phyloP scores from a whole-genome alignment of 495 filamentous ascomycete genomes.

The Aspergillus sclerotiicarbonarius region DNA sequence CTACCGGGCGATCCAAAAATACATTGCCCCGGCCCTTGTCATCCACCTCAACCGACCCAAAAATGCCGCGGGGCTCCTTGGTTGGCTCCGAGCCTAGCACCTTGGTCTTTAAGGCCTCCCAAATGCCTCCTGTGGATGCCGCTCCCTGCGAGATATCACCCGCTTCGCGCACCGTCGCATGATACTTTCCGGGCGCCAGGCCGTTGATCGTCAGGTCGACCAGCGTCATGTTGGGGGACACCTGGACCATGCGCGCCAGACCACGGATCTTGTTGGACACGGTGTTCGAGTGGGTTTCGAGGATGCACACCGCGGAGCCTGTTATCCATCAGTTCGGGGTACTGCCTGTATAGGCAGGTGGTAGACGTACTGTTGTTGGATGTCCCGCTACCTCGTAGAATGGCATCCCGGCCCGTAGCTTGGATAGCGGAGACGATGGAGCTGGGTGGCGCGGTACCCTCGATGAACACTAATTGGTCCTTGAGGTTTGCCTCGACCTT shows the following conservation, averaged over 20 bases:
- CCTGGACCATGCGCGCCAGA: slow-evolving; percentile 77
- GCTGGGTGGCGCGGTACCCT: slow-evolving; percentile 71
- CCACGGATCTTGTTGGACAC: slow-evolving; percentile 67
- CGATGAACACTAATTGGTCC: slow-evolving; percentile 47
- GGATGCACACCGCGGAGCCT: slow-evolving; percentile 94
- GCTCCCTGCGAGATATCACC: slow-evolving; percentile 87
- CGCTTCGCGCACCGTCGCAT: slow-evolving; percentile 76
- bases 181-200: slow-evolving; percentile 76
- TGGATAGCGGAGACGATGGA: slow-evolving; percentile 87
- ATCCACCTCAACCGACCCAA: slow-evolving; percentile 73
- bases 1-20: slow-evolving; percentile 75
- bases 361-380: slow-evolving; percentile 66
- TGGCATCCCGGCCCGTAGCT: slow-evolving; percentile 86
- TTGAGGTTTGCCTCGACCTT: slow-evolving; percentile 50
- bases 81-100: slow-evolving; percentile 41
- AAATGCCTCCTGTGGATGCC: slow-evolving; percentile 77
- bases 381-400: slow-evolving; percentile 82
- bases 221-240: slow-evolving; percentile 70
- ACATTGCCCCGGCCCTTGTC: slow-evolving; percentile 62
- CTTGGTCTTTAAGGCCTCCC: slow-evolving; percentile 58
- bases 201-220: slow-evolving; percentile 87
- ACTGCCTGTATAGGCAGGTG: not conserved
- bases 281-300: slow-evolving; percentile 75
- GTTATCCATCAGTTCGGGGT: not conserved
- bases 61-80: slow-evolving; percentile 58